Conservation (phyloP, 441 rosid genomes). For the Gossypium schwendimanii region DNA sequence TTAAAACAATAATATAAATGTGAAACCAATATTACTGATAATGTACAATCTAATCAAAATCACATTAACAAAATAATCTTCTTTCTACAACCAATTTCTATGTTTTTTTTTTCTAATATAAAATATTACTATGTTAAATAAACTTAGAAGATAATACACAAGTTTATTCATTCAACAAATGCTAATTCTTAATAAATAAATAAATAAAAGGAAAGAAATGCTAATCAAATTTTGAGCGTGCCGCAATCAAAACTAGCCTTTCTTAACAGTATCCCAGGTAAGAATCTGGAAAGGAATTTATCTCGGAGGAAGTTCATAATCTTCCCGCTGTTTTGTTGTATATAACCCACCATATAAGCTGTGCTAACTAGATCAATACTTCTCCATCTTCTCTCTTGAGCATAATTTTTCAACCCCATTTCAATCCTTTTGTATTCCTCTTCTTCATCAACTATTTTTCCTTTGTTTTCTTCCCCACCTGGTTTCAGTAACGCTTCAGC, state of each 20-base stretch:
- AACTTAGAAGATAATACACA: too few species aligned
- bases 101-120: too few species aligned
- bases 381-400: slow-evolving; percentile 68
- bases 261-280: slow-evolving; percentile 29
- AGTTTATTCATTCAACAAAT: slow-evolving; percentile 22
- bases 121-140: too few species aligned
- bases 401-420: slow-evolving; percentile 41
- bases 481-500: slow-evolving; percentile 30
- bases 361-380: slow-evolving; percentile 50
- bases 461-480: not conserved
- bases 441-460: slow-evolving; percentile 2
- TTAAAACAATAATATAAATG: too few species aligned
- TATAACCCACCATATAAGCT: slow-evolving; percentile 40
- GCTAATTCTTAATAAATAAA: not conserved
- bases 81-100: too few species aligned
- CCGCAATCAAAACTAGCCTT: slow-evolving; percentile 41
- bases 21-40: too few species aligned
- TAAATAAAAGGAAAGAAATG: not conserved
- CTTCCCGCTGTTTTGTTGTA: slow-evolving; percentile 44
- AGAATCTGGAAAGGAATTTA: slow-evolving; percentile 20
- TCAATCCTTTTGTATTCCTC: slow-evolving; percentile 35
- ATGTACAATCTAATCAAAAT: too few species aligned
- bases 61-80: too few species aligned
- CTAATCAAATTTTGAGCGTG: slow-evolving; percentile 15
- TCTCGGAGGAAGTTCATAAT: slow-evolving; percentile 44